Base-by-base conservation (phyloP, 1,284 basidiomycete genomes). In the Boletus mariae region DNA sequence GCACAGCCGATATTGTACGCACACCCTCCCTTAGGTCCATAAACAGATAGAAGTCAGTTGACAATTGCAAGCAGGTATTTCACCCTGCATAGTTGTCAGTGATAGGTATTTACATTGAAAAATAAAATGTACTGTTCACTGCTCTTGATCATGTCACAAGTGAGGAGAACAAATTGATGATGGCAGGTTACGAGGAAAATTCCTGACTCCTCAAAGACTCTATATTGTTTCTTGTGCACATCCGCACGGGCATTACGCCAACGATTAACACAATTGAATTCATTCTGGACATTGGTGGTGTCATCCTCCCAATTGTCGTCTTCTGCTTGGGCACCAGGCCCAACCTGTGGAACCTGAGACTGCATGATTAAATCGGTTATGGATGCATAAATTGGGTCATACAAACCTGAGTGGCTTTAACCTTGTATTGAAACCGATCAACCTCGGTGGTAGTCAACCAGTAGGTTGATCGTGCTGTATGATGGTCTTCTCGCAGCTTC, bases 131-230 rank as follows among this genome's bases (percentile, higher is more conserved):
- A 60, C 53, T 58, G 7, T 25, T 61, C 52, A 0, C 59, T 49
- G 23, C 59, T 61, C 3, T 47, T 35, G 13, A 61, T 52, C 58
- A 61, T 60, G 12, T 61, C 42, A 6, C 35, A 37, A 37, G n/a
- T 8, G 7, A 37, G n/a, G 3, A 37, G 35, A 8, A 37, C 12
- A 10, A 37, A 37, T 37, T n/a, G 9, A 37, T 37, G 35, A n/a
- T 6, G n/a, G n/a, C 35, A 37, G n/a, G n/a, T 17, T 12, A 2
- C 35, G 9, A 37, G 5, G n/a, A 37, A 37, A 17, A 37, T 17
- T 17, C 35, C 35, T 2, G n/a, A 37, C n/a, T 37, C 35, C n/a
- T 37, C 7, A 10, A 37, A 37, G n/a, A 37, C 8, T n/a, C n/a
- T 37, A 37, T 7, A 17, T 37, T 37, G 35, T n/a, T 37, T 17